These are phyloP conservation scores for Dendryphion nanum DNA, from an alignment of 2,329 filamentous ascomycete genomes.

Conservation along the genomic window DNA sequence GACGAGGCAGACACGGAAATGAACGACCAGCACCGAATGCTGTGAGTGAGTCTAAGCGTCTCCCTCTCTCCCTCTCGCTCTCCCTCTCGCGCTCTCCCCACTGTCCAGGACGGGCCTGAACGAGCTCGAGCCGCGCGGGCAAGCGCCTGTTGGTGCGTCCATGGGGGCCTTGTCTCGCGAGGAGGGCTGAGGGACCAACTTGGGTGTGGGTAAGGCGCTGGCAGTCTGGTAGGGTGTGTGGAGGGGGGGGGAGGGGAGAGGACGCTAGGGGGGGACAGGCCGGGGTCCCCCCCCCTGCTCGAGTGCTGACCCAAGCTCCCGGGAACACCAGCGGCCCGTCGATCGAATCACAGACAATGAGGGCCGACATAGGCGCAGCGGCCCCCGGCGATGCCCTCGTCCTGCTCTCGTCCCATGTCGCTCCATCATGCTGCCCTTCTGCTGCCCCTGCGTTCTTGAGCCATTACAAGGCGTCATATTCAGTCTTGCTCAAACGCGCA, in stretches of 20 bases:
- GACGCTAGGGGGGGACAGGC: neutral
- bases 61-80: no score
- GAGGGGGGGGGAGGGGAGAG: neutral
- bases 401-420: no score
- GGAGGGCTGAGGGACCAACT: conserved; percentile 21
- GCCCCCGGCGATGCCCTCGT: no score
- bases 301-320: conserved; percentile 20
- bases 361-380: no score
- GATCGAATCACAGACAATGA: conserved; percentile 30
- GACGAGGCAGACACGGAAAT: conserved; percentile 40
- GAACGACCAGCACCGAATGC: conserved; percentile 15
- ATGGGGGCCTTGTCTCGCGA: conserved; percentile 24
- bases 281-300: neutral
- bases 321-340: conserved; percentile 37
- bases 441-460: no score
- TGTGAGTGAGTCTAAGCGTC: no score
- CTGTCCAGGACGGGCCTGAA: no score
- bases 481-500: no score
- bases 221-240: neutral
- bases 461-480: no score
- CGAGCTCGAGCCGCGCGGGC: conserved; percentile 29
- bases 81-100: no score
- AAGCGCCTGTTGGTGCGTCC: conserved; percentile 32
- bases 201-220: no score
- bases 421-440: no score